Evolutionary conservation across 768 basidiomycete genomes (phyloP).

Genomic region (Mycena rebaudengoi): DNA sequence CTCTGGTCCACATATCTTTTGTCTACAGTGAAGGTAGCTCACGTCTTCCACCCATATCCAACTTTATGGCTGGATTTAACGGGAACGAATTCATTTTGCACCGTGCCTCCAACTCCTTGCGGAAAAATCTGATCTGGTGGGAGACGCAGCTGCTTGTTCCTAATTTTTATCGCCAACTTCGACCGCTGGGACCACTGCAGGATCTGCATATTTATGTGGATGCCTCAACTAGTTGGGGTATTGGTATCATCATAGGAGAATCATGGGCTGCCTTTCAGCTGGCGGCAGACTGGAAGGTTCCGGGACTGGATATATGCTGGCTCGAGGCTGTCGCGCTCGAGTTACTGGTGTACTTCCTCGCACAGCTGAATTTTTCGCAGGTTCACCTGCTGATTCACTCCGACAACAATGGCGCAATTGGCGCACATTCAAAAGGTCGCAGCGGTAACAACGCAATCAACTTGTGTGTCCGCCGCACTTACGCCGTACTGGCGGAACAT

Average conservation of each 20-base stretch:
- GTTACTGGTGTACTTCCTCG: constrained; percentile 7
- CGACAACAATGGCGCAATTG: constrained; percentile 20
- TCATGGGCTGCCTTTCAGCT: constrained; percentile 28
- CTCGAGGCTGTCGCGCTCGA: constrained; percentile 27
- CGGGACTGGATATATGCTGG: constrained; percentile 36
- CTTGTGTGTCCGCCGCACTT: constrained; percentile 19
- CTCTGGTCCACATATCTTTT: constrained; percentile 14
- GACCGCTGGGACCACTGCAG: not conserved
- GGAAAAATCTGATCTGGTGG: not conserved
- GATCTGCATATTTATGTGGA: constrained; percentile 16
- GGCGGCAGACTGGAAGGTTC: constrained; percentile 18
- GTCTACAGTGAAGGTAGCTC: constrained; percentile 5
- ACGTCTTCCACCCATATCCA: constrained; percentile 3
- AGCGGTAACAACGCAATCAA: constrained; percentile 19
- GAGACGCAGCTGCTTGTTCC: not conserved
- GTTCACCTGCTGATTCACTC: constrained; percentile 15
- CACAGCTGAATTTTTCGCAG: not conserved
- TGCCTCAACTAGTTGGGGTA: constrained; percentile 37
- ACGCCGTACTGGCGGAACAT: not conserved
- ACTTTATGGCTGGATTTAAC: not conserved
- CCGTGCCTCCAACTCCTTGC: not conserved
- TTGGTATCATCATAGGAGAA: constrained; percentile 29
- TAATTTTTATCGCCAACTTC: not conserved
- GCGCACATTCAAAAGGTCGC: not conserved
- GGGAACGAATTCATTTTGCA: not conserved